Base-by-base conservation (phyloP, 371 early-diverging fungal species). In the Choanephora cucurbitarum region DNA sequence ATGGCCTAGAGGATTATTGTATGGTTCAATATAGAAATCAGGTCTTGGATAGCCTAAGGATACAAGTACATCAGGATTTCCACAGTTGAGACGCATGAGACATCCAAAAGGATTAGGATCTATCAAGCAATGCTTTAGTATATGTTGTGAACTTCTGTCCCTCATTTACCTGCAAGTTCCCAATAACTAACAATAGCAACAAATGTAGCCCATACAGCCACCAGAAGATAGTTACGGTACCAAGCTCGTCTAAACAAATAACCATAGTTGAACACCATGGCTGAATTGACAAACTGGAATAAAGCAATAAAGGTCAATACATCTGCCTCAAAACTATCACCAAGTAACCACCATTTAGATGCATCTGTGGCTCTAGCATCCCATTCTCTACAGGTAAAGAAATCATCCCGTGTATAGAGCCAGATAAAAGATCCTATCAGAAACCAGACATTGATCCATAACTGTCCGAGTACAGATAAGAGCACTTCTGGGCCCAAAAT, bases 291-390 rank as follows among this genome's bases (percentile, higher is more conserved):
- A 58, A 86, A 84, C 52, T 84, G 84, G 57, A 75, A 85, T 21
- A 87, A 62, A 18, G 77, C 73, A 5, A 83, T 69, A 22, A 85
- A 79, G 1, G 86, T 60, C 32, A 91, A 46, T 1, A 75, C 51
- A 13, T 74, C 78, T 0, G 85, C 79, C 68, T 91, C 92, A 68
- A 73, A 91, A 60, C 88, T 90, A 67, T 91, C 92, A 22, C 86
- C 91, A 10, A 90, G 67, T 37, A 89, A 67, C 88, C 90, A 91
- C 92, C 92, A 92, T 46, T 83, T 80, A 5, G 81, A 67, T 11
- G 73, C 57, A 62, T 91, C 88, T 1, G 72, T 80, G 5, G 78
- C 71, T 8, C 72, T 58, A 0, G 84, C 70, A 57, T 90, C 85
- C 65, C 88, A 91, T 65, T 90, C 89, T 65, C 78, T 60, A 61